A percentile compares a stretch with the other conserved stretches of the same genome.
Conservation (phyloP, 441 rosid species). For the Mallotus japonicus region DNA sequence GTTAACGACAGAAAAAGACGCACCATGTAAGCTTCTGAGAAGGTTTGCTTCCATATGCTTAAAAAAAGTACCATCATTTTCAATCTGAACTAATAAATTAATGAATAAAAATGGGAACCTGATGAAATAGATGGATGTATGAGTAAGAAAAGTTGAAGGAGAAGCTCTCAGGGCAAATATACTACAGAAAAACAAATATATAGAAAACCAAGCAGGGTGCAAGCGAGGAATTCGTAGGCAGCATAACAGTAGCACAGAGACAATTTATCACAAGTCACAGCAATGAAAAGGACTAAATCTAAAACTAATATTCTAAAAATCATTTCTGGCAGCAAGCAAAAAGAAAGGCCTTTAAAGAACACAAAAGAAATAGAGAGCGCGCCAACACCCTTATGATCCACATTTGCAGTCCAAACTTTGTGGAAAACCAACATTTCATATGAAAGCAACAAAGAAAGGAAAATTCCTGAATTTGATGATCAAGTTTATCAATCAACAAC, state of each 20-base stretch:
- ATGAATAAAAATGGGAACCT: neutral
- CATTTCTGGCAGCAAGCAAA: neutral
- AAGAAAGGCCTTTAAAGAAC: neutral
- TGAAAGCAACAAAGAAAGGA: neutral
- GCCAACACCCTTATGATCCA: neutral
- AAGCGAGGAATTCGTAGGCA: neutral
- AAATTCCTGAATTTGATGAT: neutral
- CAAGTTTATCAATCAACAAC: neutral
- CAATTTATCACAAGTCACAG: neutral
- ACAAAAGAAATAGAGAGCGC: neutral
- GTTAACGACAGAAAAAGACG: neutral
- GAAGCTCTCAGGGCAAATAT: neutral
- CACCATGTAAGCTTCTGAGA: neutral
- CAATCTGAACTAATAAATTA: neutral
- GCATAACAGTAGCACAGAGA: neutral
- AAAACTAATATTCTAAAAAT: neutral
- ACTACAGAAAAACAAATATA: neutral
- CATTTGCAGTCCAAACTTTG: constrained; percentile 1
- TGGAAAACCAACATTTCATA: neutral
- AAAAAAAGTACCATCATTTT: neutral
- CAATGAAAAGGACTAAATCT: neutral
- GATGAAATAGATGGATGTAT: too few species aligned
- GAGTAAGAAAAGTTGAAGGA: neutral
- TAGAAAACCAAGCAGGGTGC: neutral
- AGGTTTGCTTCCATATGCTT: neutral